Base-by-base conservation (phyloP, 2,329 filamentous ascomycete species). In the Colletotrichum sp. region DNA sequence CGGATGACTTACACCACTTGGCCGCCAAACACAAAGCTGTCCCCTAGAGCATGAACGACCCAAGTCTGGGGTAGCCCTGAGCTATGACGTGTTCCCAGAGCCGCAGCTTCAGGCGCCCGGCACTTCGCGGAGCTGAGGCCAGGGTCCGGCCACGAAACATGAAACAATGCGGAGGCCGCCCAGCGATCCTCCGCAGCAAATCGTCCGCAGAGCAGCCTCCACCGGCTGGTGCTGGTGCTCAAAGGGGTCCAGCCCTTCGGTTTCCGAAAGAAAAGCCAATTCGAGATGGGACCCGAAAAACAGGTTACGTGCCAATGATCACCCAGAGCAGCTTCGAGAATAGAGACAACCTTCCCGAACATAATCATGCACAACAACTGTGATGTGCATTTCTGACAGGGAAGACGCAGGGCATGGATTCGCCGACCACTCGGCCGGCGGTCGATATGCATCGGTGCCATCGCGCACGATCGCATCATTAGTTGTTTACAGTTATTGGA, bases 81-180 rank as follows among this genome's bases (percentile, higher is more conserved):
- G 72, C 62, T 62, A 75, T 71, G 68, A 71, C 72, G 68, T 75
- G 28, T 65, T 60, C 36, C 39, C 28, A 36, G 68, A 71, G 52
- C 68, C 21, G 68, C 72, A 71, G 49, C 49, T 71, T 66, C 68
- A 66, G 30, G 68, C 72, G 62, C n/a, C 49, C 60, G 28, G 62
- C 44, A 59, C 34, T 16, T 39, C 24, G 28, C 26, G 49, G 60
- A 60, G 62, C 62, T 63, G 52, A 55, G 60, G 62, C 60, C 72
- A 60, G 68, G 68, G 49, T 67, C 68, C 44, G 62, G 34, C 68
- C 52, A 55, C 62, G 62, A 75, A 67, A 75, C 72, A 30, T 75
- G 72, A 75, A 75, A 75, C 72, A 44, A 71, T 67, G 68, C 68
- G 62, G 68, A 75, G 72, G 68, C 72, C 68, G 72, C 72, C 72